These are phyloP conservation scores for Coprinopsis marcescibilis DNA, from an alignment of 768 basidiomycete genomes.

Conservation along the genomic window DNA sequence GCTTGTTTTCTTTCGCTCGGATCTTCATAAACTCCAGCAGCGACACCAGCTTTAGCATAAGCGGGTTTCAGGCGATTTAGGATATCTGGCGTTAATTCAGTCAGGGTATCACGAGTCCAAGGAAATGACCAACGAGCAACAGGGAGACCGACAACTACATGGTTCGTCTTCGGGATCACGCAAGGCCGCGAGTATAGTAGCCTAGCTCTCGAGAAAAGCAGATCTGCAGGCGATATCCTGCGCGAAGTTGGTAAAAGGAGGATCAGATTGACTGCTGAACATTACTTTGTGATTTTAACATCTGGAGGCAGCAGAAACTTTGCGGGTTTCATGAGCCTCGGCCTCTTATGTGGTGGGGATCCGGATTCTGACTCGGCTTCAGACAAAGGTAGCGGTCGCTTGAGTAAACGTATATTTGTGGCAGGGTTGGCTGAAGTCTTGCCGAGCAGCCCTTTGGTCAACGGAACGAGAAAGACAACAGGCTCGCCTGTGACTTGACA, in stretches of 20 bases:
- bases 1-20: slow-evolving; percentile 42
- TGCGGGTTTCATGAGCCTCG: neutral
- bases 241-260: neutral
- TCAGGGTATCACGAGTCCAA: neutral
- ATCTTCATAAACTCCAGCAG: slow-evolving; percentile 19
- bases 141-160: slow-evolving; percentile 61
- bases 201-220: slow-evolving; percentile 46
- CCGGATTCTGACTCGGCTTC: neutral
- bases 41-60: slow-evolving; percentile 17
- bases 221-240: slow-evolving; percentile 44
- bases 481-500: slow-evolving; percentile 80
- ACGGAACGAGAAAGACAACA: slow-evolving; percentile 34
- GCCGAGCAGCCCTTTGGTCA: slow-evolving; percentile 18
- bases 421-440: neutral
- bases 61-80: slow-evolving; percentile 53
- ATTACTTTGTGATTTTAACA: too few species aligned
- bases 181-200: slow-evolving; percentile 67
- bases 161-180: slow-evolving; percentile 41
- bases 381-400: neutral
- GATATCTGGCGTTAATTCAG: slow-evolving; percentile 42
- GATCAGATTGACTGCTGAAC: too few species aligned
- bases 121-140: slow-evolving; percentile 46
- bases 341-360: slow-evolving; percentile 5
- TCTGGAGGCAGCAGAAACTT: too few species aligned
- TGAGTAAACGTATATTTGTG: too few species aligned